These are phyloP conservation scores for Trametes sp. DNA, from an alignment of 1,284 basidiomycete genomes.

Conservation along the genomic window DNA sequence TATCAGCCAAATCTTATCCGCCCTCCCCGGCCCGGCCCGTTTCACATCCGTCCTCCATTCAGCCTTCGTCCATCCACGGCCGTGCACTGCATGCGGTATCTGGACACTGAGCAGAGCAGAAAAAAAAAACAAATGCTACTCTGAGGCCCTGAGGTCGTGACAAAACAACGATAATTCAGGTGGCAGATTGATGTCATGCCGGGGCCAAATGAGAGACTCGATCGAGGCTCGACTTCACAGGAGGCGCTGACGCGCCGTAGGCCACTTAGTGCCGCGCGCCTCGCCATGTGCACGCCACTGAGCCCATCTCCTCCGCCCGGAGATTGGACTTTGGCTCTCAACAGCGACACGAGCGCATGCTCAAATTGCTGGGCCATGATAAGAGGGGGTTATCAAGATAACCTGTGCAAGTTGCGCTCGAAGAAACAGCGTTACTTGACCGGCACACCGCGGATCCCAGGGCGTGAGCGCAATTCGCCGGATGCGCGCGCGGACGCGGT, in stretches of 20 bases:
- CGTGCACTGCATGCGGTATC: no score
- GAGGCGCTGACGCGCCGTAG: neutral
- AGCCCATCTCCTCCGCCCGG: neutral
- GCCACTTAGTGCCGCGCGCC: neutral
- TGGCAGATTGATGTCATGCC: neutral
- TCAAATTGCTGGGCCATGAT: neutral
- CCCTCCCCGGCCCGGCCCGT: neutral
- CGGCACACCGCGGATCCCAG: neutral
- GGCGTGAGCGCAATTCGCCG: neutral
- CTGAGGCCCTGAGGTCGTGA: no score
- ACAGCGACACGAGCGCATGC: neutral
- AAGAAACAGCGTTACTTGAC: no score
- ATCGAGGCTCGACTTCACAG: neutral
- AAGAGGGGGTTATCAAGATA: neutral
- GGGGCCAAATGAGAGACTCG: neutral
- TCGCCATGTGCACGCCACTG: neutral
- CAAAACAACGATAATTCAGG: neutral
- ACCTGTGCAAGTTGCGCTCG: neutral
- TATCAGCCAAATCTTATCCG: slow-evolving; percentile 15
- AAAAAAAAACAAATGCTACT: no score
- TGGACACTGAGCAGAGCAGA: no score
- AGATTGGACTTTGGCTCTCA: neutral
- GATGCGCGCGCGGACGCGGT: neutral
- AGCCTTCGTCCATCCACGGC: neutral
- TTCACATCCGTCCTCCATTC: neutral